Conservation (phyloP, 768 basidiomycete species). For the Termitomyces bulborhizus region DNA sequence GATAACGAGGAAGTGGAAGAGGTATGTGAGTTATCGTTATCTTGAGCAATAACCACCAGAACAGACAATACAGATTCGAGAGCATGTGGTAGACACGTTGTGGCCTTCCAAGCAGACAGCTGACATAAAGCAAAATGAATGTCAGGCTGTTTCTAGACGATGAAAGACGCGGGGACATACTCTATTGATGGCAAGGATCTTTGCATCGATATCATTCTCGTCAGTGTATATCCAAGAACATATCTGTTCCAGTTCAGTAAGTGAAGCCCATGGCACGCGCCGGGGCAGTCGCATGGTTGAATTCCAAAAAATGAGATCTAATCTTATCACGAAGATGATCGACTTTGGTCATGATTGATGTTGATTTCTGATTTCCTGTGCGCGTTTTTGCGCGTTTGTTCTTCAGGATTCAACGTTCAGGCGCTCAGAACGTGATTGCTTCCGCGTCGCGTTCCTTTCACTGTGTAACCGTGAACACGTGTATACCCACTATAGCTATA, state of each 20-base stretch:
- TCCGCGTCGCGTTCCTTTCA: slow-evolving; percentile 10
- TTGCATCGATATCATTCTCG: slow-evolving; percentile 51
- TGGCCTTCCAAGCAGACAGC: slow-evolving; percentile 78
- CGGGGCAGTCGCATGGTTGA: slow-evolving; percentile 63
- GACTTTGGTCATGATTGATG: slow-evolving; percentile 15
- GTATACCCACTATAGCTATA: slow-evolving; percentile 9
- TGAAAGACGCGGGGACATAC: slow-evolving; percentile 32
- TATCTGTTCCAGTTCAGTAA: slow-evolving; percentile 67
- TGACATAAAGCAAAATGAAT: slow-evolving; percentile 21
- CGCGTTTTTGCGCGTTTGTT: not conserved
- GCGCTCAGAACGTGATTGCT: not conserved
- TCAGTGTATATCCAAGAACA: slow-evolving; percentile 72
- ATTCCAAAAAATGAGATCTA: slow-evolving; percentile 13
- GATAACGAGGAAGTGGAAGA: slow-evolving; percentile 32
- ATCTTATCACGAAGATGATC: slow-evolving; percentile 13
- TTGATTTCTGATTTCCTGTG: slow-evolving; percentile 7
- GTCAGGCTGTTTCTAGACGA: not conserved
- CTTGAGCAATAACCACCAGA: slow-evolving; percentile 53
- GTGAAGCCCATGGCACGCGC: slow-evolving; percentile 72
- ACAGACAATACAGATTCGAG: slow-evolving; percentile 68
- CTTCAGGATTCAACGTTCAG: not conserved
- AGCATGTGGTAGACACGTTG: slow-evolving; percentile 73
- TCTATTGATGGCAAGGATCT: slow-evolving; percentile 53
- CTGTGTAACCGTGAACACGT: not conserved
- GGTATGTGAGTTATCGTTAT: slow-evolving; percentile 38